Evolutionary conservation across 192 early-diverging fungal genomes (phyloP).

Genomic region (Physocladia obscura): DNA sequence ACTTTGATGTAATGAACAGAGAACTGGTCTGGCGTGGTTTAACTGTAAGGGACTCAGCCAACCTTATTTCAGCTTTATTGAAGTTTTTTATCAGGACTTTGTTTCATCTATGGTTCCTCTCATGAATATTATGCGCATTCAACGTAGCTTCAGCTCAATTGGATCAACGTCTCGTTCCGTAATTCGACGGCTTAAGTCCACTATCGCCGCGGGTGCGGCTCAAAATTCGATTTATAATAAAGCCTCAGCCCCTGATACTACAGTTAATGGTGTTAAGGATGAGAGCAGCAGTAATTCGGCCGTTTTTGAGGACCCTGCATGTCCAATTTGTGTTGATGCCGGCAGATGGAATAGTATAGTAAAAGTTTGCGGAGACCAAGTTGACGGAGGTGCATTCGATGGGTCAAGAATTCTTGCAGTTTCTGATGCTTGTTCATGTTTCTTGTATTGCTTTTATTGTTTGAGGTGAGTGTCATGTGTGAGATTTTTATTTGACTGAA

Average conservation of each 20-base stretch:
- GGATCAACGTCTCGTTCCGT: background rate
- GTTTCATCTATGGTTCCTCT: slow-evolving; percentile 12
- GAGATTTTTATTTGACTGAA: background rate
- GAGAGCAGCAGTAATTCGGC: background rate
- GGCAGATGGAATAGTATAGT: slow-evolving; percentile 11
- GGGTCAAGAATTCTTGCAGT: background rate
- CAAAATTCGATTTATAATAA: background rate
- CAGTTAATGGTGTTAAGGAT: no score
- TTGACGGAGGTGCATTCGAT: background rate
- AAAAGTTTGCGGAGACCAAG: background rate
- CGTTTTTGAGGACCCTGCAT: background rate
- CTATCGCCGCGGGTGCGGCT: background rate
- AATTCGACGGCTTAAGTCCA: background rate
- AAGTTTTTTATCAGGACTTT: slow-evolving; percentile 11
- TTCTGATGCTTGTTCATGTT: background rate
- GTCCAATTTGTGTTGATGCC: slow-evolving; percentile 17
- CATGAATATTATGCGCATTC: slow-evolving; percentile 9
- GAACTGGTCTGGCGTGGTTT: slow-evolving; percentile 19
- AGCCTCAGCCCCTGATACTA: background rate
- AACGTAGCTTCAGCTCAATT: background rate
- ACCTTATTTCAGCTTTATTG: background rate
- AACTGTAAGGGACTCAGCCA: background rate
- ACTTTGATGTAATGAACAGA: slow-evolving; percentile 18
- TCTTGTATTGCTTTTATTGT: slow-evolving; percentile 16
- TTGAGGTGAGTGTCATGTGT: background rate